phyloP scores from a whole-genome alignment of 2,329 filamentous ascomycete species.

The Dactylellina drechsleri region DNA sequence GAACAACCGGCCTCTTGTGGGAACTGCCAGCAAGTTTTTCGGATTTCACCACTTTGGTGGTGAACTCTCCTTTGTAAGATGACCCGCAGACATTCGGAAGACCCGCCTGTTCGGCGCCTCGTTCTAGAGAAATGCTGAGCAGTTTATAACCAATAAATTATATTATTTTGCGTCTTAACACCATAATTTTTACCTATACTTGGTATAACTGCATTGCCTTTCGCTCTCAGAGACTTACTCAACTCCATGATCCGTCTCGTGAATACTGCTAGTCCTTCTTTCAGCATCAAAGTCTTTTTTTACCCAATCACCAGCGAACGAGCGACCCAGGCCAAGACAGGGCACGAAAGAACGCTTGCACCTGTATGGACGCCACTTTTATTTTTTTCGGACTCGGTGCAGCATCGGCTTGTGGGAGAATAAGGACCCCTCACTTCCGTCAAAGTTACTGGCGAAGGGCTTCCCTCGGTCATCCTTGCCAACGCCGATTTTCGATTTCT shows the following conservation, averaged over 20 bases:
- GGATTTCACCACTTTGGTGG: not conserved
- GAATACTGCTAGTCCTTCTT: too few relatives aligned
- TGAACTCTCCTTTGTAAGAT: conserved; percentile 31
- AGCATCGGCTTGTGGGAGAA: conserved; percentile 25
- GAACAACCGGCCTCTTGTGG: too few relatives aligned
- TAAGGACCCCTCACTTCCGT: conserved; percentile 45
- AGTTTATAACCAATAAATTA: too few relatives aligned
- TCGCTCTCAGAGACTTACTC: too few relatives aligned
- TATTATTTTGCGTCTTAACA: too few relatives aligned
- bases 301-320: not conserved
- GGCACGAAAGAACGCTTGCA: not conserved
- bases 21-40: too few relatives aligned
- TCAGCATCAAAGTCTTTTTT: not conserved
- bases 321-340: not conserved
- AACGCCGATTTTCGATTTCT: conserved; percentile 50
- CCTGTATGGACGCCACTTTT: conserved; percentile 31
- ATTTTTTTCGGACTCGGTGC: not conserved
- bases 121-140: conserved; percentile 6
- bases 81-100: conserved; percentile 51
- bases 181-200: too few relatives aligned
- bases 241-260: too few relatives aligned
- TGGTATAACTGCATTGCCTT: too few relatives aligned
- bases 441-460: conserved; percentile 37
- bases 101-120: conserved; percentile 37
- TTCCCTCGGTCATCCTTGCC: conserved; percentile 49